Conservation (phyloP, 1,284 basidiomycete species). For the Cystobasidium sp. region DNA sequence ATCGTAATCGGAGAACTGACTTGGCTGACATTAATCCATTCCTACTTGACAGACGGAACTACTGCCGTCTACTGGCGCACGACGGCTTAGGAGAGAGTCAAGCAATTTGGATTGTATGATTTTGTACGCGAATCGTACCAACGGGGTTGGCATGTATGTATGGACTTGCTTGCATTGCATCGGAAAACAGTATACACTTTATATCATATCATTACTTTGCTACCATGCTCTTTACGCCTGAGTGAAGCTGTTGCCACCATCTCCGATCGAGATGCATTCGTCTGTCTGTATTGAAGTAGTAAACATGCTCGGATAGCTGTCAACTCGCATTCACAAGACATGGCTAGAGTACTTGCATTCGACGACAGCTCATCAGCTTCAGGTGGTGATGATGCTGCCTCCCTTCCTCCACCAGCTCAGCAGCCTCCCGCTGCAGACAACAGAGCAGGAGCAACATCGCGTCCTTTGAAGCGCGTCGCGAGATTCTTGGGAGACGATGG, state of each 20-base stretch:
- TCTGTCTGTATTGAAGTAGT: too few species aligned
- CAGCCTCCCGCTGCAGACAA: neutral
- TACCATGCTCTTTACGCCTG: neutral
- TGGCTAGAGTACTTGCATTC: slow-evolving; percentile 22
- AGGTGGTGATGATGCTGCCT: neutral
- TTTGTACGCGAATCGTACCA: neutral
- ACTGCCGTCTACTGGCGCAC: slow-evolving; percentile 51
- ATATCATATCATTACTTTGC: too few species aligned
- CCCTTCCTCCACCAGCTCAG: slow-evolving; percentile 3
- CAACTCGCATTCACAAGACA: neutral
- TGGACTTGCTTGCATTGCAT: neutral
- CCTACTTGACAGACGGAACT: slow-evolving; percentile 26
- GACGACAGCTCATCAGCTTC: neutral
- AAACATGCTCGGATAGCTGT: too few species aligned
- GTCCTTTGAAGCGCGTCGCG: slow-evolving; percentile 37
- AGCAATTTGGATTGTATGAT: slow-evolving; percentile 23
- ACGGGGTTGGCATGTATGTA: neutral
- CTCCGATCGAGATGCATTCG: neutral
- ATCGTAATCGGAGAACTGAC: too few species aligned
- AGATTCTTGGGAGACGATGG: slow-evolving; percentile 47
- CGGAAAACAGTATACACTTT: neutral
- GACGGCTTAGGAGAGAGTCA: slow-evolving; percentile 39
- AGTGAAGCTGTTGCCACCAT: neutral
- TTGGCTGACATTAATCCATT: slow-evolving; percentile 24
- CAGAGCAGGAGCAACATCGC: slow-evolving; percentile 21